Conservation (phyloP, 2,329 filamentous ascomycete genomes). For the Mycosphaerella sp. region DNA sequence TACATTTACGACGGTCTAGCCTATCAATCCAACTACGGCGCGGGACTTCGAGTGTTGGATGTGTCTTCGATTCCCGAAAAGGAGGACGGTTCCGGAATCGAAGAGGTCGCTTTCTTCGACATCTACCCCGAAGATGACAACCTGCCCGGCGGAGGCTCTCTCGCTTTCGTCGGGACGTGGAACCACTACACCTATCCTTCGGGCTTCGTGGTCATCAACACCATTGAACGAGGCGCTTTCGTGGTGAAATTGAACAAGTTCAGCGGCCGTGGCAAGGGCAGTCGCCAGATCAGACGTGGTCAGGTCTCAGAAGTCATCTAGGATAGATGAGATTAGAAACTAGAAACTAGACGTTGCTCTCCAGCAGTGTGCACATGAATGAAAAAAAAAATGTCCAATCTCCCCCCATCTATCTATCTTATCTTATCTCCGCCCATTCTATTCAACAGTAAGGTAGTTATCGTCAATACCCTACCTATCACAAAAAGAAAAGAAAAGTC, state of each 20-base stretch:
- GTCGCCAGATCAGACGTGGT: slow-evolving; percentile 8
- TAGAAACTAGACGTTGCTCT: not conserved
- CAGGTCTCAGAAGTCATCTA: not conserved
- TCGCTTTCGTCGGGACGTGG: slow-evolving; percentile 17
- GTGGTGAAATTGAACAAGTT: slow-evolving; percentile 38
- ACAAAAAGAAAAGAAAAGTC: too few species aligned
- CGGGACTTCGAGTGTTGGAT: slow-evolving; percentile 34
- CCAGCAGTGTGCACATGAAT: too few species aligned
- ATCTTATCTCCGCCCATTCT: too few species aligned
- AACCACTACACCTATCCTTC: slow-evolving; percentile 47
- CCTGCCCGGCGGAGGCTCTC: slow-evolving; percentile 12
- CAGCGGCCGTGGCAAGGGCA: slow-evolving; percentile 13
- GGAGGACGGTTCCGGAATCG: slow-evolving; percentile 43
- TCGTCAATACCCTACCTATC: too few species aligned
- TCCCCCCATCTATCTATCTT: too few species aligned
- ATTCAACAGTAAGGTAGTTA: too few species aligned
- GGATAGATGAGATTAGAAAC: not conserved
- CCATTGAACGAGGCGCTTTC: slow-evolving; percentile 48
- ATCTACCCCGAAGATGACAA: slow-evolving; percentile 48
- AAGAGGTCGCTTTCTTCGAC: slow-evolving; percentile 48
- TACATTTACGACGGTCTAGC: slow-evolving; percentile 36
- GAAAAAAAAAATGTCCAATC: too few species aligned
- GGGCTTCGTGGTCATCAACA: slow-evolving; percentile 49
- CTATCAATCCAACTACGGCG: slow-evolving; percentile 38
- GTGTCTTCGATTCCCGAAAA: slow-evolving; percentile 37